These are phyloP conservation scores for Aspergillus quadrilineatus DNA, from an alignment of 2,329 filamentous ascomycete genomes.

Conservation along the genomic window DNA sequence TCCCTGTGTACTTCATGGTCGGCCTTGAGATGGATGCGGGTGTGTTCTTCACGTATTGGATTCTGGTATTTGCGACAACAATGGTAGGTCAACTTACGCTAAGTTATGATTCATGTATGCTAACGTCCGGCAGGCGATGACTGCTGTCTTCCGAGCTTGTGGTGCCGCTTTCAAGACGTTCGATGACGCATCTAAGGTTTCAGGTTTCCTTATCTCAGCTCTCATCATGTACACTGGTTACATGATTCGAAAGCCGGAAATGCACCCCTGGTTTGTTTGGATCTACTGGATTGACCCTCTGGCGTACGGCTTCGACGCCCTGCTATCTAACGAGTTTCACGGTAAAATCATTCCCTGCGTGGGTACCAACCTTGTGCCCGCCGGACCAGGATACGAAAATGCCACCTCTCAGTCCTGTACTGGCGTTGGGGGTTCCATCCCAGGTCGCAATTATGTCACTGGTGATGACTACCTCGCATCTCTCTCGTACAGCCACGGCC, in stretches of 20 bases:
- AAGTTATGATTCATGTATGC: not conserved
- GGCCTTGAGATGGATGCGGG: constrained; percentile 53
- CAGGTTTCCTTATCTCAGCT: constrained; percentile 39
- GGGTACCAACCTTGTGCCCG: constrained; percentile 36
- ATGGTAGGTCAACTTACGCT: constrained; percentile 43
- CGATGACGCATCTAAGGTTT: constrained; percentile 58
- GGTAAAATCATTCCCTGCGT: constrained; percentile 37
- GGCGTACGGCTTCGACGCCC: constrained; percentile 40
- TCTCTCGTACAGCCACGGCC: constrained; percentile 53
- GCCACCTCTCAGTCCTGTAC: constrained; percentile 37
- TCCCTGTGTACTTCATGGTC: constrained; percentile 66
- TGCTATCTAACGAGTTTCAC: constrained; percentile 41
- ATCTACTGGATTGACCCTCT: constrained; percentile 43
- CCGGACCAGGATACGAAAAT: constrained; percentile 33
- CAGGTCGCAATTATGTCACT: constrained; percentile 50
- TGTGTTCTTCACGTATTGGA: constrained; percentile 63
- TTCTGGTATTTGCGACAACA: constrained; percentile 52
- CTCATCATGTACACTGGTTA: constrained; percentile 45
- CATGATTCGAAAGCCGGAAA: constrained; percentile 47
- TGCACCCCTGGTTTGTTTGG: constrained; percentile 57
- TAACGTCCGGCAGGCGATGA: constrained; percentile 49
- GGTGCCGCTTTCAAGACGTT: constrained; percentile 59
- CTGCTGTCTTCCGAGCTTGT: constrained; percentile 57
- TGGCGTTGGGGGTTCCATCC: constrained; percentile 56
- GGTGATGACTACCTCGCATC: constrained; percentile 61